These are phyloP conservation scores for Fistulinella prunicolor DNA, from an alignment of 768 basidiomycete genomes.

Conservation along the genomic window DNA sequence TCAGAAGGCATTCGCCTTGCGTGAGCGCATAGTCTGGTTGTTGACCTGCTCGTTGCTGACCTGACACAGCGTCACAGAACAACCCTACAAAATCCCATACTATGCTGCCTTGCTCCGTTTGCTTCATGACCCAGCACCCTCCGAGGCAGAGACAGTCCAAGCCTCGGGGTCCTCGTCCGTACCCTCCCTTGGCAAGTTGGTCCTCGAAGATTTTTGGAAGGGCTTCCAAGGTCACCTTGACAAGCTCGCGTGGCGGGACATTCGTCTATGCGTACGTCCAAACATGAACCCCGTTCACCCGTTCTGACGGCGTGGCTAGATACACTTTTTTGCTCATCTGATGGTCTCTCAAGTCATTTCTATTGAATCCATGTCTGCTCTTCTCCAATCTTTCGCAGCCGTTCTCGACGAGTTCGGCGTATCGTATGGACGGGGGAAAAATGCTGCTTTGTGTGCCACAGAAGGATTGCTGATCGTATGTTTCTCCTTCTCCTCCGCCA, in stretches of 20 bases:
- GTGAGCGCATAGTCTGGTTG: conserved; percentile 33
- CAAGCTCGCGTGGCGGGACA: conserved; percentile 87
- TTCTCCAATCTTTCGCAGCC: conserved; percentile 79
- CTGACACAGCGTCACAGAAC: conserved; percentile 70
- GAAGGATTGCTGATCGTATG: conserved; percentile 76
- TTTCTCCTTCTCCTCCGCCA: neutral
- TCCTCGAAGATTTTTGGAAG: conserved; percentile 88
- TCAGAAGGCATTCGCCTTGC: conserved; percentile 75
- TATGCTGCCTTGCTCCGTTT: conserved; percentile 79
- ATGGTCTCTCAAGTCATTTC: conserved; percentile 75
- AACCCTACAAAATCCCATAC: conserved; percentile 90
- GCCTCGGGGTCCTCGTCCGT: conserved; percentile 29
- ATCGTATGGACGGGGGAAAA: conserved; percentile 79
- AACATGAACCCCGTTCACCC: neutral
- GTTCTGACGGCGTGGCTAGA: conserved; percentile 43
- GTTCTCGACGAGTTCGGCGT: conserved; percentile 90
- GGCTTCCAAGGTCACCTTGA: conserved; percentile 88
- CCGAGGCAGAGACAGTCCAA: conserved; percentile 33
- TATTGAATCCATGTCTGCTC: conserved; percentile 70
- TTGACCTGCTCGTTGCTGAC: conserved; percentile 6
- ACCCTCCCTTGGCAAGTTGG: conserved; percentile 58
- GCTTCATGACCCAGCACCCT: conserved; percentile 48
- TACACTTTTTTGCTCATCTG: conserved; percentile 91
- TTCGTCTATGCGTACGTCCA: conserved; percentile 73
- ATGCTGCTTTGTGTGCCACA: conserved; percentile 75